phyloP scores from a whole-genome alignment of 2,329 filamentous ascomycete species.

The Colletotrichum musae region DNA sequence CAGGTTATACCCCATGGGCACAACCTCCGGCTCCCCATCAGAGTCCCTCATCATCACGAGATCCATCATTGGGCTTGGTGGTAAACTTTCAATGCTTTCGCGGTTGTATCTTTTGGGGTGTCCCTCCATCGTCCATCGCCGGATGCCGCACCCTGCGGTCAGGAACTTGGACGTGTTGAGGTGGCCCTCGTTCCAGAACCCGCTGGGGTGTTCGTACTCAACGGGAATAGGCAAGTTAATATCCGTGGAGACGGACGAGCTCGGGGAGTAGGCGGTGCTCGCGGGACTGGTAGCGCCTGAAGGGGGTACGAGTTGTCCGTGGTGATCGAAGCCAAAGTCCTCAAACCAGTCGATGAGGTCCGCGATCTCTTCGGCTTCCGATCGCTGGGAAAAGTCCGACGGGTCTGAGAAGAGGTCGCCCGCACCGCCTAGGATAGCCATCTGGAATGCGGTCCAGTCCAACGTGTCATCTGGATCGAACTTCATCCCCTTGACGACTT shows the following conservation, averaged over 20 bases:
- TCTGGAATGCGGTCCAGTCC: slow-evolving; percentile 77
- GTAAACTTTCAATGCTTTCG: slow-evolving; percentile 52
- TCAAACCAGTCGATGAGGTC: slow-evolving; percentile 67
- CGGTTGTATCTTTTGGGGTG: slow-evolving; percentile 50
- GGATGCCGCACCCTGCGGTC: slow-evolving; percentile 48
- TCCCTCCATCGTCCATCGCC: slow-evolving; percentile 55
- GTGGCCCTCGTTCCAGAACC: slow-evolving; percentile 51
- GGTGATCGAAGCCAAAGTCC: slow-evolving; percentile 62
- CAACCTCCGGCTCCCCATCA: slow-evolving; percentile 51
- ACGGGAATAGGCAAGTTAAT: slow-evolving; percentile 57
- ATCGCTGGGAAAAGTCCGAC: slow-evolving; percentile 55
- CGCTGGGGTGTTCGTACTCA: slow-evolving; percentile 50
- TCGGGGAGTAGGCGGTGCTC: slow-evolving; percentile 7
- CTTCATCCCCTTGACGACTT: slow-evolving; percentile 55
- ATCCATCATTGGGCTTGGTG: slow-evolving; percentile 66
- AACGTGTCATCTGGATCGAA: slow-evolving; percentile 64
- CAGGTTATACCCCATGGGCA: slow-evolving; percentile 74
- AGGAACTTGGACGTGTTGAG: slow-evolving; percentile 51
- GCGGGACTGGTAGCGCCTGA: background rate
- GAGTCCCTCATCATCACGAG: slow-evolving; percentile 57
- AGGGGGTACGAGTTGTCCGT: slow-evolving; percentile 55
- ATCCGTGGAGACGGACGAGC: slow-evolving; percentile 43
- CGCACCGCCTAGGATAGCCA: slow-evolving; percentile 72
- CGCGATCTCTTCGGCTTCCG: slow-evolving; percentile 62
- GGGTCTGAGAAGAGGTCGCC: slow-evolving; percentile 65